Evolutionary conservation across 2,329 filamentous ascomycete species (phyloP).

Genomic region (Microdochium bolleyi): DNA sequence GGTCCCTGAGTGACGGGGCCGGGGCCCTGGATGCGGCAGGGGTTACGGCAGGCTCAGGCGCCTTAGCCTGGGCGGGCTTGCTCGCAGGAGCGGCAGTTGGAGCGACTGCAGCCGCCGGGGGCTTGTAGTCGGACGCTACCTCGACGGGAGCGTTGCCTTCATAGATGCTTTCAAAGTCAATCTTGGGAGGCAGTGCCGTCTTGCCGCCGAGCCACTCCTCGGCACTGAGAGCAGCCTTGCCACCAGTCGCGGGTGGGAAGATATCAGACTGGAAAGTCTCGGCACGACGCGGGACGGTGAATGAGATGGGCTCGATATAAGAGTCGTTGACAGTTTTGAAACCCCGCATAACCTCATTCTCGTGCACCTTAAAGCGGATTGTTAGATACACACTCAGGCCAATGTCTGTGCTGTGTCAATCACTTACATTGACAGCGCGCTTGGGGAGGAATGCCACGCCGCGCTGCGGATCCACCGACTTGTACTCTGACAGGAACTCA

Average conservation of each 20-base stretch:
- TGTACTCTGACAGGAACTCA: conserved; percentile 93
- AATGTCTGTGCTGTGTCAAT: conserved; percentile 2
- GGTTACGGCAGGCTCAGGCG: conserved; percentile 41
- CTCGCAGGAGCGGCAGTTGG: conserved; percentile 33
- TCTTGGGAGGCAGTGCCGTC: conserved; percentile 77
- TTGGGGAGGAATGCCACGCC: conserved; percentile 92
- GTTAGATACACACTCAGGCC: conserved; percentile 7
- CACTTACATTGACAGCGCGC: conserved; percentile 79
- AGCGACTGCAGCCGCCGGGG: conserved; percentile 35
- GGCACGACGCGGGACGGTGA: conserved; percentile 88
- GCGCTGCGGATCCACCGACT: conserved; percentile 90
- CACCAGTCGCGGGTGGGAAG: conserved; percentile 76
- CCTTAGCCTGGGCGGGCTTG: conserved; percentile 45
- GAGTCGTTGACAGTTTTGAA: conserved; percentile 95
- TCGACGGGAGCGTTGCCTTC: conserved; percentile 76
- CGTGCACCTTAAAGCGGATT: conserved; percentile 57
- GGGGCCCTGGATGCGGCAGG: conserved; percentile 38
- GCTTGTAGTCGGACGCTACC: conserved; percentile 61
- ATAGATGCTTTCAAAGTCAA: conserved; percentile 87
- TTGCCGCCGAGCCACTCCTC: conserved; percentile 84
- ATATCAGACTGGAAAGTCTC: conserved; percentile 97
- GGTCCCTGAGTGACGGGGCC: conserved; percentile 69
- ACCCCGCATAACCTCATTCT: conserved; percentile 90
- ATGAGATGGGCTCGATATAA: conserved; percentile 95
- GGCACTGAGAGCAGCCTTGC: conserved; percentile 72